These are phyloP conservation scores for Strobilomyces dryophilus DNA, from an alignment of 768 basidiomycete genomes.

Conservation along the genomic window DNA sequence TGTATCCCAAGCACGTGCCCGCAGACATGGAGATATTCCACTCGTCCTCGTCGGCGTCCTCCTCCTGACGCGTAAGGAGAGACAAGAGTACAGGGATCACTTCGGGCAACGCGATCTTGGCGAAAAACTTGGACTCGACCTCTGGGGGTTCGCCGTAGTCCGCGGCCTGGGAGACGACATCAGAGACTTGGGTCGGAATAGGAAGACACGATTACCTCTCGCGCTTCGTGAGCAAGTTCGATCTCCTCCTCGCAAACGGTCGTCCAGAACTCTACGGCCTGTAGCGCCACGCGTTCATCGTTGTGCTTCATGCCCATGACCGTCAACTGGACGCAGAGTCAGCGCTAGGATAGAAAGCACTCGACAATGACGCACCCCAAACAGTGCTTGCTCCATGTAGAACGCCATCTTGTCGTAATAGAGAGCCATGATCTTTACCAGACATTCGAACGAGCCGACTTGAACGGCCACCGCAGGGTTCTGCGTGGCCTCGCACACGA, in stretches of 20 bases:
- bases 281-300: conserved; percentile 88
- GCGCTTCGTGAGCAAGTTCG: conserved; percentile 85
- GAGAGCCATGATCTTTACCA: conserved; percentile 94
- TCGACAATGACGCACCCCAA: conserved; percentile 65
- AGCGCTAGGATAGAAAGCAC: conserved; percentile 4
- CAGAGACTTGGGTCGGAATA: background rate
- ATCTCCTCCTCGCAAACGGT: conserved; percentile 98
- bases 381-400: conserved; percentile 99
- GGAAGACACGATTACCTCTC: conserved; percentile 57
- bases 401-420: conserved; percentile 99
- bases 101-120: conserved; percentile 91
- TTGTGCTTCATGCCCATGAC: conserved; percentile 95
- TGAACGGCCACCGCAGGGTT: conserved; percentile 75
- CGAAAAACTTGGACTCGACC: conserved; percentile 84
- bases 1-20: conserved; percentile 82
- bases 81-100: conserved; percentile 89
- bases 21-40: conserved; percentile 99
- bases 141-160: conserved; percentile 88
- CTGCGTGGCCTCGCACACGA: conserved; percentile 97
- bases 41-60: conserved; percentile 97
- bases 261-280: conserved; percentile 99
- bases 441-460: conserved; percentile 93
- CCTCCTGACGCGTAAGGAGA: conserved; percentile 89
- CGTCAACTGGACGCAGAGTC: conserved; percentile 60
- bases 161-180: conserved; percentile 53